phyloP scores from a whole-genome alignment of 2,329 filamentous ascomycete species.

The Colletotrichum costaricense region DNA sequence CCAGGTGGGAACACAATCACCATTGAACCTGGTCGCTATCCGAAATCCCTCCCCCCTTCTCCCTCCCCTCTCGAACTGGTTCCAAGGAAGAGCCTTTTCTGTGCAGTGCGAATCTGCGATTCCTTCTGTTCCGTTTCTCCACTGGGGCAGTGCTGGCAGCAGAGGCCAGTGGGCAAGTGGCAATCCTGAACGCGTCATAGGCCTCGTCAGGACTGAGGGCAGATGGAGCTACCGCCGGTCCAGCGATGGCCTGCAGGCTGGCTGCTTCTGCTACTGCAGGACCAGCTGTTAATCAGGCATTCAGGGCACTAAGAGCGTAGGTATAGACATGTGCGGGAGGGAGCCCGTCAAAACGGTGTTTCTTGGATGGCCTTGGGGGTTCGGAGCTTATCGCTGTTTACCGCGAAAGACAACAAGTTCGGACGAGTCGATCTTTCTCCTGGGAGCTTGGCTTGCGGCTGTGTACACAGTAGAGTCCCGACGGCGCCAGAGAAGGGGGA shows the following conservation, averaged over 20 bases:
- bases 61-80: neutral
- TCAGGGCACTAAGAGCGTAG: neutral
- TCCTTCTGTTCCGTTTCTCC: neutral
- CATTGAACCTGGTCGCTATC: neutral
- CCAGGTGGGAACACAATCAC: conserved; percentile 26
- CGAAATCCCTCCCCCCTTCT: neutral
- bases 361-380: neutral
- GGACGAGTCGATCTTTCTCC: conserved; percentile 12
- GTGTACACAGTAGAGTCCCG: neutral
- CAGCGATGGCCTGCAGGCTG: neutral
- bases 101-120: neutral
- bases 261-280: neutral
- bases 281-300: neutral
- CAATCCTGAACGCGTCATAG: conserved; percentile 31
- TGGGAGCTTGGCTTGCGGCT: neutral
- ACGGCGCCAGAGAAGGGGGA: neutral
- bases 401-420: neutral
- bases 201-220: conserved; percentile 26
- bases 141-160: conserved; percentile 26
- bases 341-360: neutral
- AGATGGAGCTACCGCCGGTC: conserved; percentile 3
- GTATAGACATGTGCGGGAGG: neutral
- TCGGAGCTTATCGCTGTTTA: neutral
- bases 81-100: conserved; percentile 3
- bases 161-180: conserved; percentile 18